Percentiles rank a stretch among this genome's conserved stretches.
These are phyloP conservation scores for Penicillium goetzii DNA, from an alignment of 495 filamentous ascomycete species.

Conservation along the genomic window DNA sequence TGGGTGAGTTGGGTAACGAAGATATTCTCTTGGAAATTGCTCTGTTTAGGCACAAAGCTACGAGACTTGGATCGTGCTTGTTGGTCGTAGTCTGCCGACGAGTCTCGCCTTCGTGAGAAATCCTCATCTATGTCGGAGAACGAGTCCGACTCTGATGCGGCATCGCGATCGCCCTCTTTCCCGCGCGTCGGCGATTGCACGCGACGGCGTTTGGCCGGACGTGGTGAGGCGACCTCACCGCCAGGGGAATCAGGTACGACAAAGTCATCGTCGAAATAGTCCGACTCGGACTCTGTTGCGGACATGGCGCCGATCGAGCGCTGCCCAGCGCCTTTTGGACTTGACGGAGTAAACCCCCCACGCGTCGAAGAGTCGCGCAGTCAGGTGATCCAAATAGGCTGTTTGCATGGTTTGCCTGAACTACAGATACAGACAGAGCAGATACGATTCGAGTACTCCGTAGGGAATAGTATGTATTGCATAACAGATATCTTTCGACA, in stretches of 20 bases:
- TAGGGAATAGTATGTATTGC: too few species aligned
- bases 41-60: constrained; percentile 50
- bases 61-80: constrained; percentile 44
- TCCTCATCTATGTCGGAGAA: constrained; percentile 35
- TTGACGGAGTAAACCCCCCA: neutral
- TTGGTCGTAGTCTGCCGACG: constrained; percentile 24
- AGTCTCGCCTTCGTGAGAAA: constrained; percentile 20
- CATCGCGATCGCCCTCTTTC: constrained; percentile 20
- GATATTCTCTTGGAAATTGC: constrained; percentile 50
- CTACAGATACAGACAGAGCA: too few species aligned
- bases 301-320: constrained; percentile 23
- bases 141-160: constrained; percentile 24
- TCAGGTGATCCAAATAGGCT: constrained; percentile 14
- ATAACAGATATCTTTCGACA: too few species aligned
- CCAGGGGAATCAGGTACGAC: constrained; percentile 29
- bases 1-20: constrained; percentile 59
- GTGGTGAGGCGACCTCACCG: constrained; percentile 24
- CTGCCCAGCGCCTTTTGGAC: neutral
- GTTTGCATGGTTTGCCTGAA: constrained; percentile 6
- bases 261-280: constrained; percentile 41
- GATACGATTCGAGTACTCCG: too few species aligned
- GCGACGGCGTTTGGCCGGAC: constrained; percentile 44
- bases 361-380: constrained; percentile 13
- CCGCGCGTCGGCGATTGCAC: constrained; percentile 23
- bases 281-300: constrained; percentile 27